Percentiles rank a stretch among this genome's conserved stretches.
Conservation (phyloP, 2,329 filamentous ascomycete species). For the Microdochium trichocladiopsis region DNA sequence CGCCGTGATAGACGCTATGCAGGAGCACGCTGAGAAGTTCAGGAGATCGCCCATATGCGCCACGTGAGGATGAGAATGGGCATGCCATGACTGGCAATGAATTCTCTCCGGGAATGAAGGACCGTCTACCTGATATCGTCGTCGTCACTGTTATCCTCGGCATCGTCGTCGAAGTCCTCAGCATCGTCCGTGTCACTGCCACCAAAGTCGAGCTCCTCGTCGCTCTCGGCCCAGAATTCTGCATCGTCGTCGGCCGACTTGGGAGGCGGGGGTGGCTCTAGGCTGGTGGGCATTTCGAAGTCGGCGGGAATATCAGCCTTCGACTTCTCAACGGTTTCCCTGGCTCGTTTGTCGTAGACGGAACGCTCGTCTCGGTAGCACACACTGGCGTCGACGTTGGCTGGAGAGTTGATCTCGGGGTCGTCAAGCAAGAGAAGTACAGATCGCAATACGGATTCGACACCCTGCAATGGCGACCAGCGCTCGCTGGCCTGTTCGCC, state of each 20-base stretch:
- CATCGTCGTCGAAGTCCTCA: slow-evolving; percentile 53
- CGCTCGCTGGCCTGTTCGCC: slow-evolving; percentile 85
- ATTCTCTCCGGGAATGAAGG: slow-evolving; percentile 1
- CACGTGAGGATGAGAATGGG: background rate
- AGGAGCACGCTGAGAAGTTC: background rate
- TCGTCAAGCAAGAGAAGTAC: slow-evolving; percentile 89
- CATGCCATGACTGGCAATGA: background rate
- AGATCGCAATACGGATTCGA: slow-evolving; percentile 89
- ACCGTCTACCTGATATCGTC: slow-evolving; percentile 30
- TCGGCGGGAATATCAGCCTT: slow-evolving; percentile 73
- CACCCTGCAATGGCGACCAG: slow-evolving; percentile 90
- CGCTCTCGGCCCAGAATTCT: slow-evolving; percentile 75
- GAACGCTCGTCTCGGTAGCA: slow-evolving; percentile 69
- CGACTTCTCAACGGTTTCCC: slow-evolving; percentile 62
- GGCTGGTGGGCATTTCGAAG: slow-evolving; percentile 74
- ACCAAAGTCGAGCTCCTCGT: slow-evolving; percentile 71
- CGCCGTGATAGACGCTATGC: no score
- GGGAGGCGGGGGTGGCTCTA: slow-evolving; percentile 53
- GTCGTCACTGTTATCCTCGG: slow-evolving; percentile 49
- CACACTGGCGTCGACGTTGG: slow-evolving; percentile 89
- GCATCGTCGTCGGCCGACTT: slow-evolving; percentile 65
- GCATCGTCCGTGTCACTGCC: slow-evolving; percentile 60
- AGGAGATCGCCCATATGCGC: slow-evolving; percentile 9
- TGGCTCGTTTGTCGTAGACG: slow-evolving; percentile 64
- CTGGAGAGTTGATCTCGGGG: slow-evolving; percentile 86